A percentile compares a stretch with the other conserved stretches of the same genome.
These are phyloP conservation scores for Paxillus ammoniavirescens DNA, from an alignment of 768 basidiomycete genomes.

Conservation along the genomic window DNA sequence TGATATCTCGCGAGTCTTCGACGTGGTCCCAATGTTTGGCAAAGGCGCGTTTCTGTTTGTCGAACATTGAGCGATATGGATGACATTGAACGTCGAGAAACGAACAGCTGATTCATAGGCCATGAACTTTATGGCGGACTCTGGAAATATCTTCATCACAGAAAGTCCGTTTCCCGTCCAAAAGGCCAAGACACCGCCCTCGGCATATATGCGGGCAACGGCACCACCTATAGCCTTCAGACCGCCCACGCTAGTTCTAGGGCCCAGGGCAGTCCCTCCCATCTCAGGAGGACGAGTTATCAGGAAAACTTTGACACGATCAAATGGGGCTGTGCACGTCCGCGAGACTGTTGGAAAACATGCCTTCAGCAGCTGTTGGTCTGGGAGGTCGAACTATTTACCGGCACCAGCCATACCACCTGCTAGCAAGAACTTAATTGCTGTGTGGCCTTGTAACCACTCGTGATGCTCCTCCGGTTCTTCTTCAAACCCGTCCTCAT, in stretches of 20 bases:
- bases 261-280: slow-evolving; percentile 48
- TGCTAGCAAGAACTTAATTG: slow-evolving; percentile 87
- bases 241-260: slow-evolving; percentile 48
- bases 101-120: slow-evolving; percentile 90
- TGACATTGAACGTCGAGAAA: slow-evolving; percentile 20
- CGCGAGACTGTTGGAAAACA: slow-evolving; percentile 69
- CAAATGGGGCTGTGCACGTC: slow-evolving; percentile 96
- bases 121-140: slow-evolving; percentile 98
- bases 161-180: slow-evolving; percentile 99
- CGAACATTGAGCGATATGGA: slow-evolving; percentile 17
- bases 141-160: slow-evolving; percentile 93
- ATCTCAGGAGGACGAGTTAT: slow-evolving; percentile 85
- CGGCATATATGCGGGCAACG: slow-evolving; percentile 77
- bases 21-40: slow-evolving; percentile 91
- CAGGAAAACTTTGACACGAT: slow-evolving; percentile 93
- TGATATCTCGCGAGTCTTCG: slow-evolving; percentile 84
- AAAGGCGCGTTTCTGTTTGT: slow-evolving; percentile 84
- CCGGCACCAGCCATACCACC: slow-evolving; percentile 95
- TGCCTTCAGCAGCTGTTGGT: slow-evolving; percentile 3
- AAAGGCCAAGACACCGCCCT: slow-evolving; percentile 87
- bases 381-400: slow-evolving; percentile 35
- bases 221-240: slow-evolving; percentile 69
- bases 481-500: slow-evolving; percentile 44
- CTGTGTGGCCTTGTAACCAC: slow-evolving; percentile 65
- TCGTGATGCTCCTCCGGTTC: slow-evolving; percentile 60